A percentile compares a stretch with the other conserved stretches of the same genome.
Evolutionary conservation across 805 yeast species (phyloP).

Genomic region (Candida tammaniensis): DNA sequence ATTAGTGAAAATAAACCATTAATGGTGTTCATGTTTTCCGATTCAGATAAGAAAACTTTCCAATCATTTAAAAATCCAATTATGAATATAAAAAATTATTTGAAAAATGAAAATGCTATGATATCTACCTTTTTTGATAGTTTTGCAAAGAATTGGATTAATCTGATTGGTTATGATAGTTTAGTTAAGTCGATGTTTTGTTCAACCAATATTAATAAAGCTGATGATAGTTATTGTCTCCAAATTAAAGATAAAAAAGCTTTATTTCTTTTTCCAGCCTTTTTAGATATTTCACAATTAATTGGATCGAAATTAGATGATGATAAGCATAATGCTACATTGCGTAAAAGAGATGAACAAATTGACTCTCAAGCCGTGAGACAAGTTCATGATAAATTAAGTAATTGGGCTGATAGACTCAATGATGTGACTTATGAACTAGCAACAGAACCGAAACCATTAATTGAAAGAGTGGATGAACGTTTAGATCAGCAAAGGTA

Average conservation of each 20-base stretch:
- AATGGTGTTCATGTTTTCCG: constrained; percentile 28
- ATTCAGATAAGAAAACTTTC: constrained; percentile 14
- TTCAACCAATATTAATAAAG: constrained; percentile 23
- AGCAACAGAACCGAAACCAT: constrained; percentile 19
- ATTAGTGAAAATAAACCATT: constrained; percentile 28
- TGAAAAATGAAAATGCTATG: constrained; percentile 9
- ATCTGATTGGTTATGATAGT: constrained; percentile 24
- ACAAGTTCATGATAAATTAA: constrained; percentile 19
- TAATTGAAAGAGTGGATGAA: constrained; percentile 18
- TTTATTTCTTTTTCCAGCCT: constrained; percentile 23
- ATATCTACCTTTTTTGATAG: constrained; percentile 39
- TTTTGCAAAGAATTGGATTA: constrained; percentile 41
- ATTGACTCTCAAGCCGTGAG: constrained; percentile 20
- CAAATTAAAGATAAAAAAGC: constrained; percentile 30
- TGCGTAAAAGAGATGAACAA: constrained; percentile 2
- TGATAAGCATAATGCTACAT: not conserved
- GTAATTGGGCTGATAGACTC: constrained; percentile 13
- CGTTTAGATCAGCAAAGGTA: constrained; percentile 17
- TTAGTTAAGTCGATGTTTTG: constrained; percentile 45
- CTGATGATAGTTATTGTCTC: constrained; percentile 36
- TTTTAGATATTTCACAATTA: constrained; percentile 8
- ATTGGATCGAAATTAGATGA: not conserved
- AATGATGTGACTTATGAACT: constrained; percentile 19
- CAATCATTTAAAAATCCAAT: constrained; percentile 14
- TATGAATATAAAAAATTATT: constrained; percentile 21